Conservation (phyloP, 192 early-diverging fungal genomes). For the Paraglomus occultum region DNA sequence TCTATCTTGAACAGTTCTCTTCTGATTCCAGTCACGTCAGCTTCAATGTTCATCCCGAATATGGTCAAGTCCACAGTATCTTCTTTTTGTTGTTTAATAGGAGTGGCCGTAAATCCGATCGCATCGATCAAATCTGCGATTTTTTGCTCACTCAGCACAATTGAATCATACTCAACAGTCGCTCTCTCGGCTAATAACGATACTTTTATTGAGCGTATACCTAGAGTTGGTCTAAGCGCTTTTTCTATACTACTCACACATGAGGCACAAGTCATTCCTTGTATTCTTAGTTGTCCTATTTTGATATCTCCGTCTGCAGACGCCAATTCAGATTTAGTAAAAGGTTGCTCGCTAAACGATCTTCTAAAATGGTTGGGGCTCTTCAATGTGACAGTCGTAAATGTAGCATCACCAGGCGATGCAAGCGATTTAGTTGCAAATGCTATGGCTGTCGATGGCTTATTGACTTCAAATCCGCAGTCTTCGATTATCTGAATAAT, state of each 20-base stretch:
- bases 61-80: slow-evolving; percentile 71
- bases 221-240: slow-evolving; percentile 52
- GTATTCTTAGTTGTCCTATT: slow-evolving; percentile 62
- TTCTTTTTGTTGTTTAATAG: slow-evolving; percentile 48
- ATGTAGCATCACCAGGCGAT: too few relatives aligned
- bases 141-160: slow-evolving; percentile 38
- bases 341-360: too few relatives aligned
- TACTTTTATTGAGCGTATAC: slow-evolving; percentile 75
- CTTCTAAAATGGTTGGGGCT: too few relatives aligned
- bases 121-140: slow-evolving; percentile 68
- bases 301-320: background rate
- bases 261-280: slow-evolving; percentile 95
- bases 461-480: slow-evolving; percentile 55
- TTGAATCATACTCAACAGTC: slow-evolving; percentile 62
- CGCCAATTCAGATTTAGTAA: too few relatives aligned
- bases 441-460: background rate
- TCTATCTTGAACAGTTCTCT: slow-evolving; percentile 53
- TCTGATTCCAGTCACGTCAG: slow-evolving; percentile 79
- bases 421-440: too few relatives aligned
- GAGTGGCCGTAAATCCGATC: slow-evolving; percentile 70
- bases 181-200: slow-evolving; percentile 82
- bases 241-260: slow-evolving; percentile 89
- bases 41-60: slow-evolving; percentile 92
- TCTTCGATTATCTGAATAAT: slow-evolving; percentile 59
- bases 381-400: too few relatives aligned